Evolutionary conservation across 495 filamentous ascomycete species (phyloP), one percentile per base, ranked within the genome.

Genomic region (Annulohypoxylon nitens): DNA sequence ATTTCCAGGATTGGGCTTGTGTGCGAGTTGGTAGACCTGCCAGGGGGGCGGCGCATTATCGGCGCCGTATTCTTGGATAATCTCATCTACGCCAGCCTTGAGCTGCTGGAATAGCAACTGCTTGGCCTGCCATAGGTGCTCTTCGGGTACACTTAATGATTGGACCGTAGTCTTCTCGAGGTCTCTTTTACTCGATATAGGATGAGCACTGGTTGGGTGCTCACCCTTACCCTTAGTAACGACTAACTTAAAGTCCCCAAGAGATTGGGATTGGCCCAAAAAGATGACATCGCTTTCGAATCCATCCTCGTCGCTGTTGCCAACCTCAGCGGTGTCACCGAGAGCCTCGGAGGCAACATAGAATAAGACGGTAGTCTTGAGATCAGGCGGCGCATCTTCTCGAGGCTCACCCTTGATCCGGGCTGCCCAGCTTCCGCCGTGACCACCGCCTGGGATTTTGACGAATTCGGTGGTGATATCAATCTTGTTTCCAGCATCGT

Each of bases 381-480:
- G 86, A 20, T 88, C 87, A 45, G 75, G 53, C 48, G 83, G 80
- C 41, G 82, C 86, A 80, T 92, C 92, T 26, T 91, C 88, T 39
- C 91, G 88, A 53, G 94, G 93, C 36, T 85, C 88, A 14, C 97
- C 96, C 81, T 92, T 95, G 70, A 98, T 89, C 51, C 96, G 84
- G 57, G 92, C 92, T 26, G 91, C 97, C 96, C 96, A 99, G 80
- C 88, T 94, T 12, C 95, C 96, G 47, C 95, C 95, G 79, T 97
- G 87, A 50, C 88, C 82, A 67, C 95, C 97, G 41, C 94, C 95
- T 34, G 94, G 93, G 20, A 97, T 87, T 82, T 99, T 99, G 72
- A 98, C 88, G 80, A 97, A 98, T 58, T 92, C 91, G 26, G 96
- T 97, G 33, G 91, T 94, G 69, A 99, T 86, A 81, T 98, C 95